These are phyloP conservation scores for Xylariaceae sp. DNA, from an alignment of 2,329 filamentous ascomycete genomes.

Conservation along the genomic window DNA sequence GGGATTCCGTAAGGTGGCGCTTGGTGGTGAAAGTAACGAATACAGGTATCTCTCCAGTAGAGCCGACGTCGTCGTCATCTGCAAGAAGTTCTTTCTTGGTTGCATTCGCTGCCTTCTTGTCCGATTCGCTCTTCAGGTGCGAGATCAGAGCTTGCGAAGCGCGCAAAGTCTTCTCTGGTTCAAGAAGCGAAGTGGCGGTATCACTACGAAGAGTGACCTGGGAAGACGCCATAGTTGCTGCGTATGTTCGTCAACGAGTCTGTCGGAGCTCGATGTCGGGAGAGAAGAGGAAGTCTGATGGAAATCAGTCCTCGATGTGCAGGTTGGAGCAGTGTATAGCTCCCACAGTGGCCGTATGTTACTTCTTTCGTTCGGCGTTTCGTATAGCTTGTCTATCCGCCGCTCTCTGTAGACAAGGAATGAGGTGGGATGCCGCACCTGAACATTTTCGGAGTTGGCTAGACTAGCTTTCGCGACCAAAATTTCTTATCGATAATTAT, in stretches of 20 bases:
- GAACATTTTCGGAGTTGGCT: conserved; percentile 8
- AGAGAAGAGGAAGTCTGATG: too few species aligned
- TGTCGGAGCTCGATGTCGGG: neutral
- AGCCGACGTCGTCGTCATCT: conserved; percentile 52
- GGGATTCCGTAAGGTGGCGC: conserved; percentile 73
- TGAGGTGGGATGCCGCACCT: conserved; percentile 19
- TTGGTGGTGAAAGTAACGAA: conserved; percentile 71
- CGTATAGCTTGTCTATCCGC: neutral
- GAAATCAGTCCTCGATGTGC: too few species aligned
- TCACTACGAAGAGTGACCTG: conserved; percentile 42
- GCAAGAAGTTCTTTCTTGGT: conserved; percentile 64
- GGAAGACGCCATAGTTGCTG: conserved; percentile 42
- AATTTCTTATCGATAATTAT: conserved; percentile 31
- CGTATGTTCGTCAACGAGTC: neutral
- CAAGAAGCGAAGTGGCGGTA: conserved; percentile 41
- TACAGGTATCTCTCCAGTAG: conserved; percentile 58
- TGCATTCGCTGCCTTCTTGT: conserved; percentile 52
- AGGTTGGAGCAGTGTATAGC: too few species aligned
- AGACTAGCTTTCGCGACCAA: conserved; percentile 16
- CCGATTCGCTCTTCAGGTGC: conserved; percentile 65
- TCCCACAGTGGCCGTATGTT: neutral
- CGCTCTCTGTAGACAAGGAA: neutral
- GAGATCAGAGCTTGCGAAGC: conserved; percentile 68
- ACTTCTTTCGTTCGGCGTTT: neutral
- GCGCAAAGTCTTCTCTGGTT: conserved; percentile 58